Percentiles rank a stretch among this genome's conserved stretches.
Evolutionary conservation across 441 rosid genomes (phyloP).

Genomic region (Pelargonium fulgidum): DNA sequence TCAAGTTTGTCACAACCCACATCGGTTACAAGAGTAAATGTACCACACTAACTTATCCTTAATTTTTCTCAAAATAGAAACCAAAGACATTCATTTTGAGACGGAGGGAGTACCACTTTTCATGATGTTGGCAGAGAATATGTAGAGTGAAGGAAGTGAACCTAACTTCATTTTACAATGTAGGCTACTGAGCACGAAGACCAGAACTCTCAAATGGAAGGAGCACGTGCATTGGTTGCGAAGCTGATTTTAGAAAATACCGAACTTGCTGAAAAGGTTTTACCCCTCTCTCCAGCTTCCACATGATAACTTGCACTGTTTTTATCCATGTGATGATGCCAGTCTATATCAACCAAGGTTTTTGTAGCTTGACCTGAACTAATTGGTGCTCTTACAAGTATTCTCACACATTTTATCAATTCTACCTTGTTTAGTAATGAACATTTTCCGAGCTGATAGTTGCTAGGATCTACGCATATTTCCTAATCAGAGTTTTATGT

Average conservation of each 20-base stretch:
- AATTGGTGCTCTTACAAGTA: background rate
- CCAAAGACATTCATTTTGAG: too few species aligned
- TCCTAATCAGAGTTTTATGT: background rate
- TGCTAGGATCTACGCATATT: too few species aligned
- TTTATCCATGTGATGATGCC: background rate
- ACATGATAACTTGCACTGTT: background rate
- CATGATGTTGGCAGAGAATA: background rate
- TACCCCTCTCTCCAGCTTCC: background rate
- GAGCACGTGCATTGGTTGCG: constrained; percentile 57
- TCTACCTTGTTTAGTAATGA: background rate
- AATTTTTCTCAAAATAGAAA: too few species aligned
- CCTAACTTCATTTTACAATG: constrained; percentile 14
- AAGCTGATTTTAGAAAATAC: constrained; percentile 72
- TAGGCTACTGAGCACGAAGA: constrained; percentile 48
- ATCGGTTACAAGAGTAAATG: too few species aligned
- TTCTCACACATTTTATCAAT: too few species aligned
- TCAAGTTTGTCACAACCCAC: too few species aligned
- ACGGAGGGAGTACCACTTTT: too few species aligned
- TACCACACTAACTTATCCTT: too few species aligned
- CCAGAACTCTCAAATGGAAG: constrained; percentile 66
- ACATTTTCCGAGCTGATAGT: background rate
- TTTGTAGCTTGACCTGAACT: background rate
- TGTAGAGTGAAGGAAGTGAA: background rate
- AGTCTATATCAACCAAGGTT: background rate
- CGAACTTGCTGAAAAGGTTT: constrained; percentile 84